Conservation (phyloP, 2,329 filamentous ascomycete species). For the Cladophialophora yegresii region DNA sequence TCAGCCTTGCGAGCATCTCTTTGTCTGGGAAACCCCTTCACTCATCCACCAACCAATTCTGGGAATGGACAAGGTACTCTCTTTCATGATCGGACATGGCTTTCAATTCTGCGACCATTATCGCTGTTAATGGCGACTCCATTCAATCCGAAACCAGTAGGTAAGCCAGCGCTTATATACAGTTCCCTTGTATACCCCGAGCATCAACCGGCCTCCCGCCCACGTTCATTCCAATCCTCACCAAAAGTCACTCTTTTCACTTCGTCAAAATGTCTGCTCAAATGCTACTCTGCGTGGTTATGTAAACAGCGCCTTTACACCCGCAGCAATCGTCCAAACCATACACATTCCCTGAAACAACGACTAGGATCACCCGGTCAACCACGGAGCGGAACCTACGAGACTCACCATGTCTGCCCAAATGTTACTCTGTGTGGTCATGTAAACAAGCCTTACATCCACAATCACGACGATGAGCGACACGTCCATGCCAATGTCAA, state of each 20-base stretch:
- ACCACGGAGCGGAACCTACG: background rate
- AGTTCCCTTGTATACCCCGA: background rate
- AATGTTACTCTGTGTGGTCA: constrained; percentile 10
- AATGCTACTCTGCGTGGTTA: constrained; percentile 14
- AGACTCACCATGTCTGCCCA: constrained; percentile 2
- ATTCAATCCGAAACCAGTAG: background rate
- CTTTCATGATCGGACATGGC: background rate
- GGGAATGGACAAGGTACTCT: background rate
- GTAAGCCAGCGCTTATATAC: background rate
- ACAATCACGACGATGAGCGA: background rate
- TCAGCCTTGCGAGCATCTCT: constrained; percentile 23
- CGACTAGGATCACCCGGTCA: background rate
- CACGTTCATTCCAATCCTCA: constrained; percentile 13
- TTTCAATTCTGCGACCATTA: constrained; percentile 3
- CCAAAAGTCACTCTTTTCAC: constrained; percentile 19
- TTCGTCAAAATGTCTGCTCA: background rate
- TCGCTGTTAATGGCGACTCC: background rate
- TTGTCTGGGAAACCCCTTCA: background rate
- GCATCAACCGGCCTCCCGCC: background rate
- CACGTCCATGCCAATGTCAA: background rate
- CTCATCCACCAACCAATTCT: background rate
- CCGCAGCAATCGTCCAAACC: background rate
- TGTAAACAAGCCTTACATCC: constrained; percentile 7
- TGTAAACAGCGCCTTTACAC: background rate
- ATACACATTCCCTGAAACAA: background rate